Evolutionary conservation across 495 filamentous ascomycete genomes (phyloP).

Genomic region (Aspergillus sclerotioniger): DNA sequence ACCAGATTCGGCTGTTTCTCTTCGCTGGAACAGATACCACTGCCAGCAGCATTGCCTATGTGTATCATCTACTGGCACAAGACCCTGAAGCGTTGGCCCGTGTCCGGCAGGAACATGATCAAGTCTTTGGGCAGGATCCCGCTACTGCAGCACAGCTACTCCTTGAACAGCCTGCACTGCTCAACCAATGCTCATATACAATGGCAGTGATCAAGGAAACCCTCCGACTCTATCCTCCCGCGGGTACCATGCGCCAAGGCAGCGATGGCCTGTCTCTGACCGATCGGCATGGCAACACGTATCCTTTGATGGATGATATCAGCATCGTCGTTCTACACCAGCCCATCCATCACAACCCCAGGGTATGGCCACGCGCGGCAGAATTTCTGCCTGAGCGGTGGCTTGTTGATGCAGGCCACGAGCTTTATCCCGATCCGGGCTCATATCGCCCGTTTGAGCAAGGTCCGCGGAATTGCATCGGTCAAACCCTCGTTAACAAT

Average conservation of each 20-base stretch:
- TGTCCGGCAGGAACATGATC: constrained; percentile 47
- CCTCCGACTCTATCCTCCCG: constrained; percentile 42
- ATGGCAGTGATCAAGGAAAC: constrained; percentile 50
- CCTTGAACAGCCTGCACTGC: constrained; percentile 27
- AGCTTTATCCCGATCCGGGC: constrained; percentile 26
- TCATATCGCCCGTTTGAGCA: constrained; percentile 43
- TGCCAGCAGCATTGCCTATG: constrained; percentile 32
- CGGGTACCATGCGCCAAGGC: constrained; percentile 35
- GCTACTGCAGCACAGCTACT: constrained; percentile 22
- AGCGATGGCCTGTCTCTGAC: constrained; percentile 28
- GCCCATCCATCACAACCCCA: constrained; percentile 23
- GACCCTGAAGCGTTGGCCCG: constrained; percentile 38
- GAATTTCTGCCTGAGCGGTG: constrained; percentile 39
- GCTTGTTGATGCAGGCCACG: constrained; percentile 16
- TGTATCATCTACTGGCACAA: constrained; percentile 45
- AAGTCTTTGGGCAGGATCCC: constrained; percentile 29
- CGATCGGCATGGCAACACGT: constrained; percentile 24
- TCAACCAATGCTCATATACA: constrained; percentile 45
- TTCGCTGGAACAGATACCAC: constrained; percentile 34
- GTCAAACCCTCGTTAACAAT: constrained; percentile 40
- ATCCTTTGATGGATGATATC: constrained; percentile 30
- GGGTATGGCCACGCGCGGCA: constrained; percentile 29
- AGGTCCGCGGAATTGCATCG: constrained; percentile 50
- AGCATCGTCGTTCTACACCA: constrained; percentile 20
- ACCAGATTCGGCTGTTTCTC: constrained; percentile 22